phyloP scores from a whole-genome alignment of 345 rosid genomes.

The Turnera subulata region DNA sequence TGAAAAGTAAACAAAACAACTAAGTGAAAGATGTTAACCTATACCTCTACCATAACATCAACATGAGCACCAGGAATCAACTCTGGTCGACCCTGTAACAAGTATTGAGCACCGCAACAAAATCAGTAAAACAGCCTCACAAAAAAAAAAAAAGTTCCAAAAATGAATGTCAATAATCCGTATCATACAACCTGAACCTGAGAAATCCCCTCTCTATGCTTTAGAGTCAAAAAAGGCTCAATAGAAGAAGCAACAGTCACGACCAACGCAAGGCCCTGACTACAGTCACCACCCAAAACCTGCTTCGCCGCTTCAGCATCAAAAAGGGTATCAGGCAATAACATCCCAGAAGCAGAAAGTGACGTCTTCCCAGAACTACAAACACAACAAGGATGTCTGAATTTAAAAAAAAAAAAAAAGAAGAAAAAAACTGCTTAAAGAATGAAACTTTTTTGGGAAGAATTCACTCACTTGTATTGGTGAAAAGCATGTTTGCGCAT shows the following conservation, averaged over 20 bases:
- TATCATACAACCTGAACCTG: conserved; percentile 37
- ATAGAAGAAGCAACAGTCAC: conserved; percentile 82
- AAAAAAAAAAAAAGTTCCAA: conserved; percentile 2
- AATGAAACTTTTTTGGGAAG: neutral
- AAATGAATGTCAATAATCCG: neutral
- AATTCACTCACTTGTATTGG: conserved; percentile 56
- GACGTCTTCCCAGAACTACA: conserved; percentile 75
- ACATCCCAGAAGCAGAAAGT: conserved; percentile 83
- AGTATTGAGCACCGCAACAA: conserved; percentile 20
- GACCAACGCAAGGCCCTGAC: conserved; percentile 38
- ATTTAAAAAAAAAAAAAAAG: neutral
- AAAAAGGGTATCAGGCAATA: conserved; percentile 49
- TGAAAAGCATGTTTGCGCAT: conserved; percentile 93
- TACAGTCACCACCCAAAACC: conserved; percentile 24
- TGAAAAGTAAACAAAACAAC: conserved; percentile 18
- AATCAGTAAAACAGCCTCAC: neutral
- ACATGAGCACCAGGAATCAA: conserved; percentile 71
- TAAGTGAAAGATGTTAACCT: neutral
- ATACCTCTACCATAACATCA: conserved; percentile 79
- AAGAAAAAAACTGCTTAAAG: neutral
- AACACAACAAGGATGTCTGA: neutral
- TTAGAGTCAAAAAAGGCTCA: conserved; percentile 60
- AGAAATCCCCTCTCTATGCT: conserved; percentile 38
- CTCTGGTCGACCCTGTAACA: conserved; percentile 53
- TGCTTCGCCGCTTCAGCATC: conserved; percentile 34